Percentiles rank a stretch among this genome's conserved stretches.
Evolutionary conservation across 1,284 basidiomycete genomes (phyloP).

Genomic region (Cerrena zonata): DNA sequence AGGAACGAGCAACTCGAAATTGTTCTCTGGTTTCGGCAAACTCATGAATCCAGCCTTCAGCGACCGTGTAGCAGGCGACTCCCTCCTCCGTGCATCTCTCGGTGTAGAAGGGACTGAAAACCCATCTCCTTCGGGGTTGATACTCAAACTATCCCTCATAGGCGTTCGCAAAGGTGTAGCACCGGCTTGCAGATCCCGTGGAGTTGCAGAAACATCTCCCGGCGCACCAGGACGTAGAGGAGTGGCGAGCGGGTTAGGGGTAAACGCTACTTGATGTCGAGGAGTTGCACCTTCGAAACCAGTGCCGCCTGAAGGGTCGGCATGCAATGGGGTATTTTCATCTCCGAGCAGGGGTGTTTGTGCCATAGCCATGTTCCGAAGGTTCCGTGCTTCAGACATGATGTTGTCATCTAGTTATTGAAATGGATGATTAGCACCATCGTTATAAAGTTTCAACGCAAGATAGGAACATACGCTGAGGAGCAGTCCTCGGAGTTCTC

Average conservation of each 20-base stretch:
- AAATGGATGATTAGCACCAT: no score
- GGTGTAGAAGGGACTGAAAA: slow-evolving; percentile 57
- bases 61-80: slow-evolving; percentile 62
- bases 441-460: no score
- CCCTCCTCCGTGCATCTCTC: slow-evolving; percentile 62
- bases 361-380: slow-evolving; percentile 84
- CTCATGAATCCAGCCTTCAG: slow-evolving; percentile 78
- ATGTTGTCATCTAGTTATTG: slow-evolving; percentile 81
- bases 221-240: slow-evolving; percentile 50
- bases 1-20: slow-evolving; percentile 91
- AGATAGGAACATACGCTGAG: slow-evolving; percentile 67
- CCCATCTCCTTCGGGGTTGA: slow-evolving; percentile 70
- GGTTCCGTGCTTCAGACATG: slow-evolving; percentile 89
- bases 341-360: slow-evolving; percentile 96
- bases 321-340: slow-evolving; percentile 89
- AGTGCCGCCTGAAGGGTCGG: slow-evolving; percentile 66
- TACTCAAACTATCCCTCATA: slow-evolving; percentile 82
- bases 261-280: slow-evolving; percentile 80
- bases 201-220: slow-evolving; percentile 55
- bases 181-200: slow-evolving; percentile 44
- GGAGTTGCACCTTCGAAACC: slow-evolving; percentile 91
- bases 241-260: slow-evolving; percentile 92
- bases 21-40: slow-evolving; percentile 92
- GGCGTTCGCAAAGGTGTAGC: slow-evolving; percentile 87
- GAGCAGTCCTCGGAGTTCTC: slow-evolving; percentile 86